Conservation (phyloP, 306 rosid species). For the Gastrolobium bilobum region DNA sequence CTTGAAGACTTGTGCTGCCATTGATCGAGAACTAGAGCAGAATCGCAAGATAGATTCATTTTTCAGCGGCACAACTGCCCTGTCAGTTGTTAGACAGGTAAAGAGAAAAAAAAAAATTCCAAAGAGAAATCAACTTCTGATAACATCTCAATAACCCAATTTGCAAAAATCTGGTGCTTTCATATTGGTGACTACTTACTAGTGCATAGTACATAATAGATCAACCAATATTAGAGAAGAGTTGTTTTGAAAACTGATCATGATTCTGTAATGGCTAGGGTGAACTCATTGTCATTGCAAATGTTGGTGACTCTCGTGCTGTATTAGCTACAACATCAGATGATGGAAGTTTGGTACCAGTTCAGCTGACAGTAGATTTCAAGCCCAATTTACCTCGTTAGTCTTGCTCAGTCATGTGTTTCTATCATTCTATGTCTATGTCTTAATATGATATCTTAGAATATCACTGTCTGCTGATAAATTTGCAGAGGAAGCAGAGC, state of each 20-base stretch:
- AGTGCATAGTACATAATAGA: too few relatives aligned
- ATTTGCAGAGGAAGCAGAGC: constrained; percentile 78
- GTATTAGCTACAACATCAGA: constrained; percentile 79
- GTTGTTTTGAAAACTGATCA: not conserved
- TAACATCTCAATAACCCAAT: not conserved
- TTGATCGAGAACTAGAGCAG: constrained; percentile 72
- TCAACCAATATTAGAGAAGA: not conserved
- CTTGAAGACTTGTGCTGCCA: constrained; percentile 77
- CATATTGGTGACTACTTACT: not conserved
- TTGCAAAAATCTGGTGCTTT: not conserved
- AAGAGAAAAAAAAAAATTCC: not conserved
- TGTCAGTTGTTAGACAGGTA: constrained; percentile 87
- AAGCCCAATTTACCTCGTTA: constrained; percentile 90
- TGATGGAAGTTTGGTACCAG: constrained; percentile 65
- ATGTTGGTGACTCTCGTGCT: constrained; percentile 94
- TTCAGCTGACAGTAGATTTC: constrained; percentile 89
- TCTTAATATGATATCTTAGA: not conserved
- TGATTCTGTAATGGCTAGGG: constrained; percentile 57
- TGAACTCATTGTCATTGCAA: constrained; percentile 70
- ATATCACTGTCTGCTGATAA: constrained; percentile 18
- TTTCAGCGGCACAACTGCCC: constrained; percentile 86
- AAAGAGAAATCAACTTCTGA: too few relatives aligned
- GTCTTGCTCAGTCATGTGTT: constrained; percentile 43
- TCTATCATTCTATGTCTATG: not conserved
- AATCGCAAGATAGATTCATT: constrained; percentile 75